Base-by-base conservation (phyloP, 306 rosid species). In the Pueraria montana region DNA sequence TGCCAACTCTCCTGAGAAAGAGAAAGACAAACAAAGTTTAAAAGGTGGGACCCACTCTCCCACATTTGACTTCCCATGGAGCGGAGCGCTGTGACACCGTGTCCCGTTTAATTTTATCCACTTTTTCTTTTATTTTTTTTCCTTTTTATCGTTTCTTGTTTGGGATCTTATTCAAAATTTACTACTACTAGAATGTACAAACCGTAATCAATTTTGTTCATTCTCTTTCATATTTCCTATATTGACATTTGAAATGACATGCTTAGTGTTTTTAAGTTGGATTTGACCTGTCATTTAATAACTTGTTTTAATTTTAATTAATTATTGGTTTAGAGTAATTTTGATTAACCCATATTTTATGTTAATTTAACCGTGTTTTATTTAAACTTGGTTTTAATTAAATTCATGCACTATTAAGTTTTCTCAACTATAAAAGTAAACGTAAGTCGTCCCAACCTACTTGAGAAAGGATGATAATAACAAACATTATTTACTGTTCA, bases 1-100 rank as follows among this genome's bases (percentile, higher is more conserved):
- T n/a, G n/a, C 32, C 32, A 1, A 1, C 32, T 27, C 32, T 27
- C 32, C 32, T 1, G 32, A 27, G 32, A 27, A 36, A 6, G 6
- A 36, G 40, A 27, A 2, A 14, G 20, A 62, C 68, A 62, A 21
- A 61, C 40, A 0, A 1, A 26, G 67, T 26, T 13, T 1, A 14
- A 24, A 24, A 40, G 34, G 8, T 27, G 12, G 45, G 27, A 4
- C 56, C 75, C 20, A 20, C 27, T 1, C 45, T 45, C 75, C 75
- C 56, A 45, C 56, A 8, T 45, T 43, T 70, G 58, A 70, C 74
- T 69, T 68, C 53, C 34, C 34, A 30, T n/a, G n/a, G n/a, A n/a
- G n/a, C n/a, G n/a, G n/a, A n/a, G n/a, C n/a, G n/a, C 3, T 3
- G 4, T 49, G 0, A 61, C 17, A 12, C 67, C 2, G 38, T 61